phyloP scores from a whole-genome alignment of 73 alveolate species.

The Paramecium primaurelia region DNA sequence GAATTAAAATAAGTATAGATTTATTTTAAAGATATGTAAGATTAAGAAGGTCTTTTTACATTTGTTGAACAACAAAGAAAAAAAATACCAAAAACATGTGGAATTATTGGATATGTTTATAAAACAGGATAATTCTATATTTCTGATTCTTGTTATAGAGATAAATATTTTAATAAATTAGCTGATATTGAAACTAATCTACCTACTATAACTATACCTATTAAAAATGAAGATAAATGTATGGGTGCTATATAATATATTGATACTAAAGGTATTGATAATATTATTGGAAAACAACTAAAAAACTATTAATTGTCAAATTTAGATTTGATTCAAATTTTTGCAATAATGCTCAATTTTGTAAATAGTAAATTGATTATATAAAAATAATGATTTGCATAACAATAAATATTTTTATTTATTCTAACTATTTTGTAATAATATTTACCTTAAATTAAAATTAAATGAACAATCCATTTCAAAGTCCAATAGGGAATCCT shows the following conservation, averaged over 20 bases:
- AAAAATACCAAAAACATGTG: background rate
- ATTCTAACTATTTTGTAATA: background rate
- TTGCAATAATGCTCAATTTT: background rate
- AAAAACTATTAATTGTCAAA: background rate
- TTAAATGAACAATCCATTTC: slow-evolving; percentile 13
- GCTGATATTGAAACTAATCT: slow-evolving; percentile 32
- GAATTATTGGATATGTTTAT: background rate
- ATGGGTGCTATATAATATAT: background rate
- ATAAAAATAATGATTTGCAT: background rate
- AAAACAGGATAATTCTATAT: background rate
- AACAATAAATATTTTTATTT: background rate
- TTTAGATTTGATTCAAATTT: background rate
- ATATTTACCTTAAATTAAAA: slow-evolving; percentile 16
- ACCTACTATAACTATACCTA: slow-evolving; percentile 3
- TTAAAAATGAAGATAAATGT: background rate
- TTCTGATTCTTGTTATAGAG: slow-evolving; percentile 35
- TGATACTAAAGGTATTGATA: slow-evolving; percentile 20
- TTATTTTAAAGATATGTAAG: background rate
- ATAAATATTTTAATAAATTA: background rate
- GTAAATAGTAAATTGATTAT: slow-evolving; percentile 6
- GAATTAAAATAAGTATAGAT: background rate
- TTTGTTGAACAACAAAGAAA: background rate
- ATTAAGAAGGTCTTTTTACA: background rate
- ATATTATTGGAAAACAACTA: background rate
- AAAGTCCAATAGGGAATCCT: slow-evolving; percentile 3